Conservation (phyloP, 2,329 filamentous ascomycete genomes). For the Trichoderma sp. region DNA sequence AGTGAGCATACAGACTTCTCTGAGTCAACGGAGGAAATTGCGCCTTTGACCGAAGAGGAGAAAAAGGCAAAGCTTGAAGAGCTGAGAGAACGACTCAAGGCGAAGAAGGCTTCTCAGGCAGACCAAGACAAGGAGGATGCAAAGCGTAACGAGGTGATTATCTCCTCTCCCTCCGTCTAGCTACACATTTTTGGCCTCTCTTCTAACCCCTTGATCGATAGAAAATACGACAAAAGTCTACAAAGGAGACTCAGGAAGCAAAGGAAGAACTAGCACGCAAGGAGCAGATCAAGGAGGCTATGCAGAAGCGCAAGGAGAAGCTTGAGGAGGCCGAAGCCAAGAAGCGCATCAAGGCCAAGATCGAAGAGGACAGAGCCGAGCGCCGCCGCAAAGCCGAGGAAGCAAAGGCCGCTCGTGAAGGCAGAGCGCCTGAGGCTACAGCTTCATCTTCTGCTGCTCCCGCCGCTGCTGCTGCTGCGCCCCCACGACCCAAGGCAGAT, state of each 20-base stretch:
- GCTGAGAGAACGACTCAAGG: constrained; percentile 66
- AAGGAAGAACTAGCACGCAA: constrained; percentile 88
- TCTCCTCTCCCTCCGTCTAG: not conserved
- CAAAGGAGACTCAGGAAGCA: constrained; percentile 80
- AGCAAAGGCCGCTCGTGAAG: constrained; percentile 82
- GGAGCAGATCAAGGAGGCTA: constrained; percentile 88
- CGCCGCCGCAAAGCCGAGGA: constrained; percentile 79
- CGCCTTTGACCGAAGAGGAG: constrained; percentile 86
- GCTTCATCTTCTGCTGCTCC: constrained; percentile 45
- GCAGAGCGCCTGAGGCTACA: constrained; percentile 51
- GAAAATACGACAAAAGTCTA: constrained; percentile 79
- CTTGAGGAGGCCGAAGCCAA: constrained; percentile 79
- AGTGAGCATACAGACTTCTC: constrained; percentile 86
- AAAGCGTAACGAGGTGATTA: constrained; percentile 75
- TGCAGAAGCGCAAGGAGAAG: constrained; percentile 84
- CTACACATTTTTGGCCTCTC: not conserved
- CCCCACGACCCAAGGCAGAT: constrained; percentile 61
- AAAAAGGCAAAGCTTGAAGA: constrained; percentile 78
- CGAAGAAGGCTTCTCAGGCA: constrained; percentile 67
- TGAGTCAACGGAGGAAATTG: constrained; percentile 89
- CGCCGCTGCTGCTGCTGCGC: constrained; percentile 44
- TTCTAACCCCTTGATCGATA: constrained; percentile 29
- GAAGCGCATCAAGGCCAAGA: constrained; percentile 86
- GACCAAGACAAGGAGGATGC: constrained; percentile 75
- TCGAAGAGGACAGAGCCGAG: constrained; percentile 91